phyloP scores from a whole-genome alignment of 805 yeast genomes.

The Priceomyces melissophilus region DNA sequence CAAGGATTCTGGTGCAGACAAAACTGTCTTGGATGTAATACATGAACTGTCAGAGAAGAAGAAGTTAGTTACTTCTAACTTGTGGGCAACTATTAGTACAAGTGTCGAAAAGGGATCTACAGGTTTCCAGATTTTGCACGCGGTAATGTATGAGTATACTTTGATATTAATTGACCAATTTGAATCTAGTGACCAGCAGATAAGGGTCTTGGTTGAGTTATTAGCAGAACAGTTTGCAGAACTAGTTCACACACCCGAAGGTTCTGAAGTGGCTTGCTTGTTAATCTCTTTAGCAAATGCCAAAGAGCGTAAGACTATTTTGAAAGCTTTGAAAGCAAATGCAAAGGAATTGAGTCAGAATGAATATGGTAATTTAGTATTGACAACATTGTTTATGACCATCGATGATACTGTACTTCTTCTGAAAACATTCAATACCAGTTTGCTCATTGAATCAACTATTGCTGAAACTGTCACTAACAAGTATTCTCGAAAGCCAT shows the following conservation, averaged over 20 bases:
- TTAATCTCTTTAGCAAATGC: slow-evolving; percentile 81
- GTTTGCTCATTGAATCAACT: slow-evolving; percentile 44
- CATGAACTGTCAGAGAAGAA: slow-evolving; percentile 73
- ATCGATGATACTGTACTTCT: slow-evolving; percentile 92
- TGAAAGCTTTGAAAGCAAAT: slow-evolving; percentile 72
- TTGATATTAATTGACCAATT: slow-evolving; percentile 59
- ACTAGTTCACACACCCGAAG: slow-evolving; percentile 92
- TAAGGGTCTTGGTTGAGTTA: slow-evolving; percentile 77
- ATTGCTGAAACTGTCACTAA: slow-evolving; percentile 58
- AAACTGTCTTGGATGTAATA: slow-evolving; percentile 63
- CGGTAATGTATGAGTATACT: slow-evolving; percentile 89
- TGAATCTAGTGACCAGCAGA: slow-evolving; percentile 49
- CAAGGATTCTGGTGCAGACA: slow-evolving; percentile 65
- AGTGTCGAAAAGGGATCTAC: slow-evolving; percentile 94
- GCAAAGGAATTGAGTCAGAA: slow-evolving; percentile 73
- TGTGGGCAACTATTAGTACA: slow-evolving; percentile 79
- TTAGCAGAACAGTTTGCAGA: slow-evolving; percentile 89
- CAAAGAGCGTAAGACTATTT: slow-evolving; percentile 81
- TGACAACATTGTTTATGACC: slow-evolving; percentile 73
- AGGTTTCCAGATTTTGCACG: slow-evolving; percentile 93
- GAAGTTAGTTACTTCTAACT: slow-evolving; percentile 67
- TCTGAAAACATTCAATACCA: slow-evolving; percentile 65
- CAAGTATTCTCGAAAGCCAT: slow-evolving; percentile 85
- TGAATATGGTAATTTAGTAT: slow-evolving; percentile 81
- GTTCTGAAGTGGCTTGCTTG: slow-evolving; percentile 84